Conservation (phyloP, 768 basidiomycete genomes). For the Trametes coccinea region DNA sequence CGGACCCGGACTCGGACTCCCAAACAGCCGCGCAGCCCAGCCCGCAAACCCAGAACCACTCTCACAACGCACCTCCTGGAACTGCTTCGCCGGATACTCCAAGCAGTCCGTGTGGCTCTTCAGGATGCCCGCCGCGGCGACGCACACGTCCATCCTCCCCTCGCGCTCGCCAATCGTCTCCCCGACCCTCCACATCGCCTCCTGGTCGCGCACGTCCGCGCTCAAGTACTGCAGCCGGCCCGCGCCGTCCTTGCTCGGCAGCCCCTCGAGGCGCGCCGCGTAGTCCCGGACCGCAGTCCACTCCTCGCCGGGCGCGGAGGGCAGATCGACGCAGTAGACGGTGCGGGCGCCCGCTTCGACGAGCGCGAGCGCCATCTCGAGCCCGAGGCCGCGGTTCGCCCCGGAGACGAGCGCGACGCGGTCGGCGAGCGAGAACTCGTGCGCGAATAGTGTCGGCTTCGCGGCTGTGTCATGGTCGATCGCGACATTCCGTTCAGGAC, state of each 20-base stretch:
- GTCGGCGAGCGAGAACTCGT: slow-evolving; percentile 35
- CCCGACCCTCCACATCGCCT: slow-evolving; percentile 48
- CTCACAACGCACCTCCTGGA: slow-evolving; percentile 49
- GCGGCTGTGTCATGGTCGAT: slow-evolving; percentile 11
- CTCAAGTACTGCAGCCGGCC: slow-evolving; percentile 59
- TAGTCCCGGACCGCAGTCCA: slow-evolving; percentile 57
- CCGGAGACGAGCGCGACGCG: slow-evolving; percentile 42
- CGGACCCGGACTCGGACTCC: no score
- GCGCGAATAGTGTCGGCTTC: slow-evolving; percentile 27
- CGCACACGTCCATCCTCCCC: slow-evolving; percentile 69
- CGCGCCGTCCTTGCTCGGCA: slow-evolving; percentile 8
- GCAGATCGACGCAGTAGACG: slow-evolving; percentile 70
- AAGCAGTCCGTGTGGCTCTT: slow-evolving; percentile 57
- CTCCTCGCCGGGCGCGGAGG: slow-evolving; percentile 54
- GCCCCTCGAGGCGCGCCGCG: slow-evolving; percentile 25
- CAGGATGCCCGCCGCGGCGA: slow-evolving; percentile 78
- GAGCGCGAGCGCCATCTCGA: slow-evolving; percentile 80
- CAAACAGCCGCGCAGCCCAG: neutral
- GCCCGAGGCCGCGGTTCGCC: slow-evolving; percentile 58
- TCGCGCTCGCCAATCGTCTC: slow-evolving; percentile 66
- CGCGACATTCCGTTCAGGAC: no score
- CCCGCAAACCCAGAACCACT: no score
- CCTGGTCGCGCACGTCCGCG: slow-evolving; percentile 59
- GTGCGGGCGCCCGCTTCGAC: slow-evolving; percentile 68
- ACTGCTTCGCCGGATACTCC: slow-evolving; percentile 64